A percentile compares a stretch with the other conserved stretches of the same genome.
Conservation (phyloP, 2,329 filamentous ascomycete species). For the Talaromyces amestolkiae region DNA sequence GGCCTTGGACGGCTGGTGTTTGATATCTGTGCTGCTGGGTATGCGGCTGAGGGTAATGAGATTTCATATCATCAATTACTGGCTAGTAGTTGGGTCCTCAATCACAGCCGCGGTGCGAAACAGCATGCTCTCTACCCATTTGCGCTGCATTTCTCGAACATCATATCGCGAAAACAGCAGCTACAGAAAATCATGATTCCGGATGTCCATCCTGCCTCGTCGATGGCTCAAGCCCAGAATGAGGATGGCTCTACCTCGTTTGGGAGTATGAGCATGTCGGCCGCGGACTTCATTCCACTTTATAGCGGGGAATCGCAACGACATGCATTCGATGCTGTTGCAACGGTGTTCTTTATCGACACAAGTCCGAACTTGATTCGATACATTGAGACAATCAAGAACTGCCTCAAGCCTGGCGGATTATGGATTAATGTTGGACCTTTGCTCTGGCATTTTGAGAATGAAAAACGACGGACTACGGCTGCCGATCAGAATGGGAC, state of each 20-base stretch:
- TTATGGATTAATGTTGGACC: slow-evolving; percentile 88
- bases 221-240: slow-evolving; percentile 45
- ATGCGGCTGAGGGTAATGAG: slow-evolving; percentile 81
- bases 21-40: slow-evolving; percentile 74
- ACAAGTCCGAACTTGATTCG: slow-evolving; percentile 90
- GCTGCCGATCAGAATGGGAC: slow-evolving; percentile 40
- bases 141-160: slow-evolving; percentile 84
- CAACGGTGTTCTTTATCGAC: slow-evolving; percentile 93
- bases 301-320: slow-evolving; percentile 66
- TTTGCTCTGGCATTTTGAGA: slow-evolving; percentile 92
- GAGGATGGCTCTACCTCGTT: slow-evolving; percentile 31
- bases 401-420: slow-evolving; percentile 74
- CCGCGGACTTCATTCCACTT: slow-evolving; percentile 86
- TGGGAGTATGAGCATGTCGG: slow-evolving; percentile 86
- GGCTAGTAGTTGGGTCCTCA: slow-evolving; percentile 64
- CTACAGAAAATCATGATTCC: slow-evolving; percentile 71
- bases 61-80: slow-evolving; percentile 97
- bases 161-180: slow-evolving; percentile 70
- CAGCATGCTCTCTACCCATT: slow-evolving; percentile 80
- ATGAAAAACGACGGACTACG: slow-evolving; percentile 37
- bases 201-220: slow-evolving; percentile 69
- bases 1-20: slow-evolving; percentile 86
- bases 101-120: slow-evolving; percentile 54
- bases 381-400: slow-evolving; percentile 78
- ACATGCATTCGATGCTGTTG: slow-evolving; percentile 72